Evolutionary conservation across 2,329 filamentous ascomycete genomes (phyloP), one percentile per base, ranked within the genome.

Genomic region (Ceratocystis lukuohia): DNA sequence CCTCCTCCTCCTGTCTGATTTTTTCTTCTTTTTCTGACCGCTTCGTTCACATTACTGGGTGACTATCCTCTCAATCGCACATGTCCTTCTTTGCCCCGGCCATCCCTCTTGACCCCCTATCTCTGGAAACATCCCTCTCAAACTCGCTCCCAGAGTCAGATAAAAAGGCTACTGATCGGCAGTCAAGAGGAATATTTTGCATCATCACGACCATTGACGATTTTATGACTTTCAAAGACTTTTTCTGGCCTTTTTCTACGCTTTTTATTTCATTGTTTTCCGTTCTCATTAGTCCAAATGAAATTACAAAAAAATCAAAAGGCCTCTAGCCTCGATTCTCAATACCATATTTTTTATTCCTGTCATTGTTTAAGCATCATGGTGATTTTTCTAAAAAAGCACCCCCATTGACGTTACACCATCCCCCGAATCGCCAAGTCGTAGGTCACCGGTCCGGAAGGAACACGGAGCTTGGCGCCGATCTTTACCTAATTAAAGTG

Each of bases 181-280:
- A 25, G 8, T 59, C 25, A 25, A 17, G 12, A 41, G 57, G 33
- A 33, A 33, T 53, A 33, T 57, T 65, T 67, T 64, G 30, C 44
- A 53, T 63, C 30, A 61, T 65, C 56, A 53, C 41, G 56, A 61
- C 48, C 57, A 65, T 65, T 67, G 28, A 65, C 59, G 66, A 57
- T 48, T 44, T 62, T 67, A 67, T 62, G 50, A 63, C 59, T 33
- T 66, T 64, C 44, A 22, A 62, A 30, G 45, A 46, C n/a, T 53
- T 50, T 50, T 50, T 22, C 46, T 5, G 33, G 3, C 8, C 17
- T 12, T 48, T 53, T 62, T 22, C n/a, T 37, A 20, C 33, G 8
- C 62, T 65, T 53, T 62, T 50, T 50, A 10, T 7, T 30, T 53
- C 17, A 53, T 41, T 46, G n/a, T 41, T 10, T 56, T 17, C 12